phyloP scores from a whole-genome alignment of 768 basidiomycete genomes.

The Ramaria sp. region DNA sequence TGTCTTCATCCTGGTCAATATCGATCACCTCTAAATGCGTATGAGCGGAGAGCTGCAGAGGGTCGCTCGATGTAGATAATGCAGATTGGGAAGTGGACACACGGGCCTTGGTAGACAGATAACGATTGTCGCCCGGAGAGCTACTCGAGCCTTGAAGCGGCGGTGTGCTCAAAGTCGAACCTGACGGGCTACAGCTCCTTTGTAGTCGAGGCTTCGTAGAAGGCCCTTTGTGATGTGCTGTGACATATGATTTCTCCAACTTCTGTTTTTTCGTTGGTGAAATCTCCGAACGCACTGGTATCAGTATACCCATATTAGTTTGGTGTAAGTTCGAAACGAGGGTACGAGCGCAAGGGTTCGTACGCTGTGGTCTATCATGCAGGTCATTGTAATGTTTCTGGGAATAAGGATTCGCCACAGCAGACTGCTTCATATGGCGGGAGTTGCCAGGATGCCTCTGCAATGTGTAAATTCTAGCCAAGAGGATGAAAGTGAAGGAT shows the following conservation, averaged over 20 bases:
- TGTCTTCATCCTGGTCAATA: slow-evolving; percentile 2
- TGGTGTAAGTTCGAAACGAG: neutral
- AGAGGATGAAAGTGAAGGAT: neutral
- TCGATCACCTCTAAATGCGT: neutral
- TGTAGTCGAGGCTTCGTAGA: neutral
- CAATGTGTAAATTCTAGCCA: neutral
- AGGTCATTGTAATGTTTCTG: too few species aligned
- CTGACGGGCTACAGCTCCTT: neutral
- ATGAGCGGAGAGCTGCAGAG: neutral
- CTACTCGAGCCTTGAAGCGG: neutral
- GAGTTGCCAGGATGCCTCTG: neutral
- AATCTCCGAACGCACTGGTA: neutral
- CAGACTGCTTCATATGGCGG: too few species aligned
- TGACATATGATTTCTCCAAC: neutral
- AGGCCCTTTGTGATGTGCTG: neutral
- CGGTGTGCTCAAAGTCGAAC: neutral
- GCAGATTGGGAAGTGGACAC: neutral
- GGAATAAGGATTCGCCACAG: too few species aligned
- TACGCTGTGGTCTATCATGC: neutral
- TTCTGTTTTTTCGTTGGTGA: neutral
- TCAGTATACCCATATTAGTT: neutral
- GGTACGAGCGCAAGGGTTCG: neutral
- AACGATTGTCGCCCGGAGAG: neutral
- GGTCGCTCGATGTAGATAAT: neutral
- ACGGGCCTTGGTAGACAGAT: too few species aligned